Percentiles rank a stretch among this genome's conserved stretches.
Evolutionary conservation across 257 asterid genomes (phyloP).

Genomic region (Nemophila menziesii): DNA sequence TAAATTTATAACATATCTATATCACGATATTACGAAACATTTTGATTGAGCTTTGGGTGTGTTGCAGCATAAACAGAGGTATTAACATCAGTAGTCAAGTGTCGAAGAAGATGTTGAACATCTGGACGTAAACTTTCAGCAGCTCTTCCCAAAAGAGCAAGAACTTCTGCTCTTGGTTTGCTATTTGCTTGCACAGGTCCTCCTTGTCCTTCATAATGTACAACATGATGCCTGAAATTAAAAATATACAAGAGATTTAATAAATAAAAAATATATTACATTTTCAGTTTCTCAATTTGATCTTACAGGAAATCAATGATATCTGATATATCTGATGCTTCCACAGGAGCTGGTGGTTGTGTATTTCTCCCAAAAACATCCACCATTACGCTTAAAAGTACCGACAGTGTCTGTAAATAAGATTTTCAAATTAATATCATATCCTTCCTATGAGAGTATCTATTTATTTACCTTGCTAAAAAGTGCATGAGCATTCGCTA

Average conservation of each 20-base stretch:
- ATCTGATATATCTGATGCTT: constrained; percentile 82
- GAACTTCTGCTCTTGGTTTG: constrained; percentile 72
- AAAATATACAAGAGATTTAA: no score
- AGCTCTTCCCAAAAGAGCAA: constrained; percentile 66
- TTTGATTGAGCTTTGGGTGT: constrained; percentile 52
- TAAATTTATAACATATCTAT: no score
- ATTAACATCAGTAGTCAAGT: constrained; percentile 59
- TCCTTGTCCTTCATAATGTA: constrained; percentile 90
- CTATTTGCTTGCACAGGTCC: constrained; percentile 83
- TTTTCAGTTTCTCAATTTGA: no score
- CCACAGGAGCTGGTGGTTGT: constrained; percentile 50
- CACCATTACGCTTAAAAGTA: constrained; percentile 55
- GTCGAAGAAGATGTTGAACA: constrained; percentile 73
- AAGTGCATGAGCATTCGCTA: constrained; percentile 80
- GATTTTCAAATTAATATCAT: no score
- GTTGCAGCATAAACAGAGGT: constrained; percentile 70
- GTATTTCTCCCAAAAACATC: constrained; percentile 92
- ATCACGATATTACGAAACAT: constrained; percentile 18
- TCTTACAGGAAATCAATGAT: constrained; percentile 80
- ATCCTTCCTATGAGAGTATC: no score
- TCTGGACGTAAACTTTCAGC: constrained; percentile 80
- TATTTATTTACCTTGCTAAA: constrained; percentile 67
- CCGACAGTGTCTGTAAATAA: constrained; percentile 44
- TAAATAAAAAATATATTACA: no score
- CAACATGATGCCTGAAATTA: constrained; percentile 61